phyloP scores from a whole-genome alignment of 192 early-diverging fungal species.

The Obelidium mucronatum region DNA sequence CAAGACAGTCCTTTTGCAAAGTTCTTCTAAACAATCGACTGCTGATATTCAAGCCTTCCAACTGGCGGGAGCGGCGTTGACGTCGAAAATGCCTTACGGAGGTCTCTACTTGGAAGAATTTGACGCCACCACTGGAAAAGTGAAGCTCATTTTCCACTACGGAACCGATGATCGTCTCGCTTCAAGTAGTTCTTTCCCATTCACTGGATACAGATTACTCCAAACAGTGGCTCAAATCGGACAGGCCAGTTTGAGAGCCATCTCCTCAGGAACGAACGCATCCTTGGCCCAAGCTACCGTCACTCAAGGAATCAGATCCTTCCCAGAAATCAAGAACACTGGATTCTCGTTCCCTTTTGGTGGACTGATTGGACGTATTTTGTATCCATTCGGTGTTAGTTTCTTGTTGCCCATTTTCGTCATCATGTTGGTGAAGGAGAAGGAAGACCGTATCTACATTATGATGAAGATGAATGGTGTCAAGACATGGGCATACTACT shows the following conservation, averaged over 20 bases:
- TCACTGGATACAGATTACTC: conserved; percentile 58
- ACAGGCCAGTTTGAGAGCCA: conserved; percentile 46
- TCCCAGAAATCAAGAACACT: conserved; percentile 60
- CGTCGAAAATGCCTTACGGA: conserved; percentile 62
- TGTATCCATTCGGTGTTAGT: conserved; percentile 79
- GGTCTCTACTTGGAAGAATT: conserved; percentile 58
- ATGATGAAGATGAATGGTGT: conserved; percentile 81
- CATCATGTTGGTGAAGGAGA: conserved; percentile 74
- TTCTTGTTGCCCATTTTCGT: conserved; percentile 77
- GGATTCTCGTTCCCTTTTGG: conserved; percentile 61
- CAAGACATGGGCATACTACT: conserved; percentile 65
- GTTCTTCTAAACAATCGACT: neutral
- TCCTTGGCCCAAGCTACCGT: conserved; percentile 50
- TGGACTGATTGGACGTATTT: conserved; percentile 65
- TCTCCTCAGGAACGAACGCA: conserved; percentile 33
- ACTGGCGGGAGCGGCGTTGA: conserved; percentile 26
- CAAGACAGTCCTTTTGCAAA: conserved; percentile 33
- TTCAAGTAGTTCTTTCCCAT: conserved; percentile 58
- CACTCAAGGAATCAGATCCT: conserved; percentile 69
- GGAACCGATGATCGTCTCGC: conserved; percentile 56
- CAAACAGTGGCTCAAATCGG: conserved; percentile 50
- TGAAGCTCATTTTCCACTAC: conserved; percentile 37
- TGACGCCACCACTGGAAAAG: conserved; percentile 42
- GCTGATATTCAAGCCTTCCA: conserved; percentile 32
- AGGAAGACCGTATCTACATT: conserved; percentile 65